Evolutionary conservation across 2,329 filamentous ascomycete species (phyloP).

Genomic region (Beauveria scarabaeidicola): DNA sequence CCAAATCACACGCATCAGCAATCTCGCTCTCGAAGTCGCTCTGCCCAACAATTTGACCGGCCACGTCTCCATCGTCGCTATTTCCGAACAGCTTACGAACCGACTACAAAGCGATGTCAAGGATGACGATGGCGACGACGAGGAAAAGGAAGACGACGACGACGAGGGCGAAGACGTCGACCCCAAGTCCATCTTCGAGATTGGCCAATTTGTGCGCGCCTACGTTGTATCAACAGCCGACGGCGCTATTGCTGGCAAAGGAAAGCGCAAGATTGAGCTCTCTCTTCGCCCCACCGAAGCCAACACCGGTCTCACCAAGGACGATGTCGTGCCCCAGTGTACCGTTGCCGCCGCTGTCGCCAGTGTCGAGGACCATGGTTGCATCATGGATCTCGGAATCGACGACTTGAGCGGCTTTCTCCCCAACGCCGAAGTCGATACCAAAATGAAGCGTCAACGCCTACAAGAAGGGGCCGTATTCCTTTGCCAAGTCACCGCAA

Average conservation of each 20-base stretch:
- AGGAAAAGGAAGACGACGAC: constrained; percentile 46
- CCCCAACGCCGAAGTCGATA: constrained; percentile 70
- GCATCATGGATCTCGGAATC: constrained; percentile 86
- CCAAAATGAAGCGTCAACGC: constrained; percentile 52
- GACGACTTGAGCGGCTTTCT: constrained; percentile 72
- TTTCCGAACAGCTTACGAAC: constrained; percentile 71
- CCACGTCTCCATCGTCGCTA: constrained; percentile 82
- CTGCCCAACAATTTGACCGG: constrained; percentile 90
- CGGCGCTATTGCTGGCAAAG: constrained; percentile 51
- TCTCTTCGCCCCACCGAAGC: constrained; percentile 71
- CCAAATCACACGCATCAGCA: constrained; percentile 73
- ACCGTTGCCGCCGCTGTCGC: constrained; percentile 80
- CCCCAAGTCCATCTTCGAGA: constrained; percentile 62
- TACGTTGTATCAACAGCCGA: constrained; percentile 73
- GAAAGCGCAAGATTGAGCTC: constrained; percentile 76
- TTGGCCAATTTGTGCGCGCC: constrained; percentile 83
- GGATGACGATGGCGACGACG: constrained; percentile 42
- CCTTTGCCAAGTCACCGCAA: constrained; percentile 70
- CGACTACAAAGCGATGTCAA: constrained; percentile 62
- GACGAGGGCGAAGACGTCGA: constrained; percentile 57
- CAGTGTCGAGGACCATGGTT: constrained; percentile 93
- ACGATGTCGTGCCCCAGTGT: constrained; percentile 64
- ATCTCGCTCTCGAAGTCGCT: constrained; percentile 69
- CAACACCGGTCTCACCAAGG: constrained; percentile 65
- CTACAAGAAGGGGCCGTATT: constrained; percentile 79